Evolutionary conservation across 495 filamentous ascomycete species (phyloP).

Genomic region (Hypoxylon lenormandii): DNA sequence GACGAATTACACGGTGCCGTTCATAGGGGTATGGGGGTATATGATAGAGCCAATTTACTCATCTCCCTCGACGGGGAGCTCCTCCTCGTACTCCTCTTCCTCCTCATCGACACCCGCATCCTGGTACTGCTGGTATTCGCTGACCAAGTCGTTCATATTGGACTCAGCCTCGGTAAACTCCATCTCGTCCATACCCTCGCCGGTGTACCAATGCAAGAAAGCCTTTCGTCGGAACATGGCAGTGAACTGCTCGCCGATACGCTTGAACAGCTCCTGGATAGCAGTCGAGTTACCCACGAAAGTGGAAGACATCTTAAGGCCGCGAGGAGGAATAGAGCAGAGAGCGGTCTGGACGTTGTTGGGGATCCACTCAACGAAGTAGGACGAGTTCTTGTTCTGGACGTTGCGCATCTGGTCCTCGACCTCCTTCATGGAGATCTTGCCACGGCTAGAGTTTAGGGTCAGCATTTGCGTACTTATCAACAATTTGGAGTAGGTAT

Average conservation of each 20-base stretch:
- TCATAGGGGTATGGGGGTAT: slow-evolving; percentile 42
- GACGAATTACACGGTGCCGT: slow-evolving; percentile 32
- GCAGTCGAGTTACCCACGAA: slow-evolving; percentile 99
- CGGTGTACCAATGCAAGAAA: slow-evolving; percentile 99
- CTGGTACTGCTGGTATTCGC: slow-evolving; percentile 99
- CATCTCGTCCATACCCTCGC: slow-evolving; percentile 99
- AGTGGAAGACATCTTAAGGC: slow-evolving; percentile 98
- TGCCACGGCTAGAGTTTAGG: slow-evolving; percentile 78
- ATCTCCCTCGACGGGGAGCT: slow-evolving; percentile 53
- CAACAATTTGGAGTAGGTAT: slow-evolving; percentile 13
- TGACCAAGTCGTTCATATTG: slow-evolving; percentile 99
- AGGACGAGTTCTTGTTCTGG: slow-evolving; percentile 99
- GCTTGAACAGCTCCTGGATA: slow-evolving; percentile 99
- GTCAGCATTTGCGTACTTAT: slow-evolving; percentile 45
- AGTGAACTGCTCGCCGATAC: slow-evolving; percentile 98
- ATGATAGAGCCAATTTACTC: slow-evolving; percentile 43
- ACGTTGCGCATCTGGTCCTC: slow-evolving; percentile 99
- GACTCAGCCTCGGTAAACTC: slow-evolving; percentile 99
- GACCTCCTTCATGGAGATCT: slow-evolving; percentile 99
- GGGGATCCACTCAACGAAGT: slow-evolving; percentile 99
- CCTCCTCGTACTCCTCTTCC: slow-evolving; percentile 74
- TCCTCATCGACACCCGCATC: slow-evolving; percentile 87
- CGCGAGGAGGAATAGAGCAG: slow-evolving; percentile 97
- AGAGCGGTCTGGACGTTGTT: slow-evolving; percentile 99
- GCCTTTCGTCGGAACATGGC: slow-evolving; percentile 99